Percentiles rank a stretch among this genome's conserved stretches.
These are phyloP conservation scores for Fusarium albidum DNA, from an alignment of 2,329 filamentous ascomycete species.

Conservation along the genomic window DNA sequence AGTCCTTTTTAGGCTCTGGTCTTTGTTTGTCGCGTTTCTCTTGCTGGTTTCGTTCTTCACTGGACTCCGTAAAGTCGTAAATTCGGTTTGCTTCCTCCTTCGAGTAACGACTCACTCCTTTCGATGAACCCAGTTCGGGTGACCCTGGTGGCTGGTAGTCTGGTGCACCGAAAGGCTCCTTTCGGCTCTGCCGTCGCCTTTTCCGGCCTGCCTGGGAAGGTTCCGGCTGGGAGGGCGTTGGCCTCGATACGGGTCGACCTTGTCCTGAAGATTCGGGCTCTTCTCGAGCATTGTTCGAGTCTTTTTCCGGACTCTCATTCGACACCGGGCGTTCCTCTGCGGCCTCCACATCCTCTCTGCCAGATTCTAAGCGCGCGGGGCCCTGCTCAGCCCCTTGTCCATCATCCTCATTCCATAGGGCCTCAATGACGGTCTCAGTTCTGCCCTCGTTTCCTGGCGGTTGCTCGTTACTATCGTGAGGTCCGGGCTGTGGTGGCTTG, in stretches of 20 bases:
- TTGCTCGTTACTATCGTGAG: neutral
- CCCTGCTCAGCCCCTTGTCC: neutral
- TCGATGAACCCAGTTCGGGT: constrained; percentile 21
- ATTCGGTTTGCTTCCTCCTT: neutral
- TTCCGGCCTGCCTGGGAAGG: neutral
- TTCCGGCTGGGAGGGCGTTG: neutral
- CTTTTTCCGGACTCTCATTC: neutral
- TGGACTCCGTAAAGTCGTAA: constrained; percentile 1
- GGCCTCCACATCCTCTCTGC: neutral
- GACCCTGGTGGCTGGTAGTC: constrained; percentile 14
- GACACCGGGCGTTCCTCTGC: neutral
- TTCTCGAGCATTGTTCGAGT: neutral
- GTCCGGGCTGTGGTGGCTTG: neutral
- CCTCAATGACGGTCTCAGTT: neutral
- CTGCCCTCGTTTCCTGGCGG: neutral
- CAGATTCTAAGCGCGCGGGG: neutral
- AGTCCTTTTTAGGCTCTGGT: neutral
- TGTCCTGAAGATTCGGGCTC: neutral
- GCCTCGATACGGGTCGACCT: neutral
- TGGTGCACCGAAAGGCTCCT: constrained; percentile 8
- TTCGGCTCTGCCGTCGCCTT: constrained; percentile 20
- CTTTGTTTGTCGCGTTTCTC: neutral
- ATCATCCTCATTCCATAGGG: neutral
- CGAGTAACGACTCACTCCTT: no score
- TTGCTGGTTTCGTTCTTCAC: neutral